Conservation (phyloP, 2,329 filamentous ascomycete genomes). For the Clathrospora elynae region DNA sequence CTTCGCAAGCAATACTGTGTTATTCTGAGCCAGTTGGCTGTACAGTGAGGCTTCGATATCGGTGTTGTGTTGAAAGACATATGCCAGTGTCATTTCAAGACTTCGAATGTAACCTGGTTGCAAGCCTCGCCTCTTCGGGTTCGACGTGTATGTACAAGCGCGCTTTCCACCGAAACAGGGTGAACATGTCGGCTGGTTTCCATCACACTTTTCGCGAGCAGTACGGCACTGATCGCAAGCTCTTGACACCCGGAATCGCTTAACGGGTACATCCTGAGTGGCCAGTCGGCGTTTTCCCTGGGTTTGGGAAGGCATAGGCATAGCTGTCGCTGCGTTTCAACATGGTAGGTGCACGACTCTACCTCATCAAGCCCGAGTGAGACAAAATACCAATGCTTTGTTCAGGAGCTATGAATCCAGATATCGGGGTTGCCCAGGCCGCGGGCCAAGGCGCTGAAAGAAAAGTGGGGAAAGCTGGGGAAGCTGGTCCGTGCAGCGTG, state of each 20-base stretch:
- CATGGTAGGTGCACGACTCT: neutral
- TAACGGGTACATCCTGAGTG: conserved; percentile 25
- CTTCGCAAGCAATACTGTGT: conserved; percentile 58
- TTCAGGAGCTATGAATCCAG: neutral
- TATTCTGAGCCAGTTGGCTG: conserved; percentile 56
- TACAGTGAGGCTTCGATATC: conserved; percentile 64
- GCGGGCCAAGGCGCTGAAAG: conserved; percentile 5
- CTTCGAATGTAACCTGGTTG: conserved; percentile 60
- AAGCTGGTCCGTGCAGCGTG: conserved; percentile 6
- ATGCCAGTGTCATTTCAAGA: conserved; percentile 67
- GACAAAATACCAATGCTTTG: conserved; percentile 1
- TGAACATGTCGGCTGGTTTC: conserved; percentile 67
- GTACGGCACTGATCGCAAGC: conserved; percentile 71
- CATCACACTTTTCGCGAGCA: conserved; percentile 74
- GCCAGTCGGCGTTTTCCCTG: conserved; percentile 27
- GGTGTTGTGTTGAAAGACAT: conserved; percentile 53
- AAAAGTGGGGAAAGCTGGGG: conserved; percentile 15
- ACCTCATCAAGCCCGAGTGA: conserved; percentile 3
- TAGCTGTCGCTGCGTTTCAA: conserved; percentile 8
- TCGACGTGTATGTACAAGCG: conserved; percentile 71
- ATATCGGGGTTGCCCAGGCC: conserved; percentile 4
- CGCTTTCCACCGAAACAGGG: conserved; percentile 68
- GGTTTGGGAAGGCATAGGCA: conserved; percentile 28
- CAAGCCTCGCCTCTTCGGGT: conserved; percentile 75
- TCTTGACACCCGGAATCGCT: conserved; percentile 68